phyloP scores from a whole-genome alignment of 2,329 filamentous ascomycete species.

The Colletotrichum navitas region DNA sequence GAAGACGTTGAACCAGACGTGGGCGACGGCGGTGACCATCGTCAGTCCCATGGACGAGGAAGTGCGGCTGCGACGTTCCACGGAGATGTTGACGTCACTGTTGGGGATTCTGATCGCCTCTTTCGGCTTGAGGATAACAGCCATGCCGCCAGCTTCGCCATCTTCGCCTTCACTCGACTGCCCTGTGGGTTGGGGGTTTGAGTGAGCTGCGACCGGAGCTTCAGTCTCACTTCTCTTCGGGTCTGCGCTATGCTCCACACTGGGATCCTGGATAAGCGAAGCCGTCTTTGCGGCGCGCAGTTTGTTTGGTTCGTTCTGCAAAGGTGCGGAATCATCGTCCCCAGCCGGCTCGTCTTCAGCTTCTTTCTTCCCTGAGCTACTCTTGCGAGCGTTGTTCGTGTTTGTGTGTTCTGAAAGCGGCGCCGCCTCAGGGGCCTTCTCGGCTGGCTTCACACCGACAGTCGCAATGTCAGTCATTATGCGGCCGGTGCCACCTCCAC shows the following conservation, averaged over 20 bases:
- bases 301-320: slow-evolving; percentile 43
- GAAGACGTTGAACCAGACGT: slow-evolving; percentile 97
- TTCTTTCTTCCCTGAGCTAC: slow-evolving; percentile 31
- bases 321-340: slow-evolving; percentile 19
- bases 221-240: slow-evolving; percentile 35
- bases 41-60: slow-evolving; percentile 82
- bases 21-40: slow-evolving; percentile 92
- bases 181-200: slow-evolving; percentile 22
- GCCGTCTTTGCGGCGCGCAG: slow-evolving; percentile 47
- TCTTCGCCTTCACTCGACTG: slow-evolving; percentile 19
- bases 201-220: slow-evolving; percentile 3
- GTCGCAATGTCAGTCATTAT: slow-evolving; percentile 67
- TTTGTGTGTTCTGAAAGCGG: slow-evolving; percentile 49
- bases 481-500: slow-evolving; percentile 62
- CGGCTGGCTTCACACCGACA: slow-evolving; percentile 48
- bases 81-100: slow-evolving; percentile 90
- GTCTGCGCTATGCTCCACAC: not conserved
- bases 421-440: slow-evolving; percentile 55
- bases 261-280: slow-evolving; percentile 49
- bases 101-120: slow-evolving; percentile 78
- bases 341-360: slow-evolving; percentile 16
- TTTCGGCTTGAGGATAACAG: slow-evolving; percentile 82
- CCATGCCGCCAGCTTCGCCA: slow-evolving; percentile 71
- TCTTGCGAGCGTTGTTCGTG: slow-evolving; percentile 40
- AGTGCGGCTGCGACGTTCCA: slow-evolving; percentile 87